Conservation (phyloP, 2,329 filamentous ascomycete species). For the Achaetomium macrosporum region DNA sequence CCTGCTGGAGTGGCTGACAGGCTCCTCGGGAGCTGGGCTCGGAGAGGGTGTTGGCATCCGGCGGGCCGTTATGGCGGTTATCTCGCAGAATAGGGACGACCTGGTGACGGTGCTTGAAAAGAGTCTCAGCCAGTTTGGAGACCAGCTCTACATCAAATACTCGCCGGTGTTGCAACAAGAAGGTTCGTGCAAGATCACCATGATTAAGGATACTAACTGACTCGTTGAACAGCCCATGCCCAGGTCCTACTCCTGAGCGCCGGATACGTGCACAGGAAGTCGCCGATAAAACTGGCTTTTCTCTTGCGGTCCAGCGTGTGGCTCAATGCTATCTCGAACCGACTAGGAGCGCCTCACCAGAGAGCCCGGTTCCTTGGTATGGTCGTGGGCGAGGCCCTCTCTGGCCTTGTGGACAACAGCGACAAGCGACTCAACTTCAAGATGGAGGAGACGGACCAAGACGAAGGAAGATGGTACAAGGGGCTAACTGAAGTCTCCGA, state of each 20-base stretch:
- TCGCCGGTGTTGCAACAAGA: slow-evolving; percentile 83
- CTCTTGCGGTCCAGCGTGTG: slow-evolving; percentile 68
- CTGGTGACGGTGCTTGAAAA: slow-evolving; percentile 59
- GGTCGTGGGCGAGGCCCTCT: slow-evolving; percentile 70
- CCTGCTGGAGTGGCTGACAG: slow-evolving; percentile 60
- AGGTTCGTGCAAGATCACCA: slow-evolving; percentile 45
- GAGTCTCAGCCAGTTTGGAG: slow-evolving; percentile 69
- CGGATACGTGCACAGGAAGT: slow-evolving; percentile 65
- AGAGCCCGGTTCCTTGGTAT: slow-evolving; percentile 81
- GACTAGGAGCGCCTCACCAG: slow-evolving; percentile 69
- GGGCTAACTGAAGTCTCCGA: slow-evolving; percentile 59
- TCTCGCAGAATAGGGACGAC: slow-evolving; percentile 46
- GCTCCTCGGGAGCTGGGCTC: slow-evolving; percentile 57
- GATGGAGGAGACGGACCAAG: slow-evolving; percentile 67
- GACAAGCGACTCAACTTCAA: slow-evolving; percentile 77
- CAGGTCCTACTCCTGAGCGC: slow-evolving; percentile 73
- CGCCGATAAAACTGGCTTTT: slow-evolving; percentile 60
- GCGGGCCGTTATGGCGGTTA: slow-evolving; percentile 56
- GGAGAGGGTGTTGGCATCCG: slow-evolving; percentile 61
- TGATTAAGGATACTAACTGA: slow-evolving; percentile 20
- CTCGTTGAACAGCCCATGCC: slow-evolving; percentile 56
- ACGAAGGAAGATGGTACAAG: slow-evolving; percentile 72
- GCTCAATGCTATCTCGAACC: slow-evolving; percentile 75
- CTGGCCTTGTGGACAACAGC: slow-evolving; percentile 57
- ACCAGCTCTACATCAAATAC: slow-evolving; percentile 81